Base-by-base conservation (phyloP, 164 flowering plant species). In the Tetrastigma voinierianum region DNA sequence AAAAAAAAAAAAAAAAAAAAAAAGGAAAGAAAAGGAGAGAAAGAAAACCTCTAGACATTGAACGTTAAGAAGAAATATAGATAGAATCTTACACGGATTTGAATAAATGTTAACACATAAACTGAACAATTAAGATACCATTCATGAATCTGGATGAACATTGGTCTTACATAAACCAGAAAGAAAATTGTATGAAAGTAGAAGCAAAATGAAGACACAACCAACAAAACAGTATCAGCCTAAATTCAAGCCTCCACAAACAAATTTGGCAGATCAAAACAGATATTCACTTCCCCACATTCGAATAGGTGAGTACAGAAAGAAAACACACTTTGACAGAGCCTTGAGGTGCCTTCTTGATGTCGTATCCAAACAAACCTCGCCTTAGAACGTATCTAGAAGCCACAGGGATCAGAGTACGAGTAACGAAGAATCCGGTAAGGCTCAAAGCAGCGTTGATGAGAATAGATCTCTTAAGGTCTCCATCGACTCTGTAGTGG, bases 261-360 rank as follows among this genome's bases (percentile, higher is more conserved):
- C 19, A n/a, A 19, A 17, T 9, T 53, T 14, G 7, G 19, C 10
- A 15, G 40, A 32, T 32, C 40, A 4, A 32, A 32, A 53, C 56
- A 20, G 19, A 21, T 21, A 14, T 8, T 3, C 46, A 40, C 6
- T 57, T 24, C 19, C 47, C 47, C 9, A 17, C n/a, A 15, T 32
- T 32, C 40, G 40, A 25, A 51, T 6, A 24, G 23, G 14, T 14
- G 1, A 55, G 46, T 25, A 40, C 52, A n/a, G 25, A 46, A 44
- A 59, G 40, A 40, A 53, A 51, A 70, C 21, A 94, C 98, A 94
- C 96, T 90, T 87, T 87, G 49, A 91, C 69, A 14, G 84, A 59
- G 9, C 97, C 98, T 58, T 81, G 89, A 71, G 93, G 88, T 15
- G 97, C 87, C 85, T 94, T 94, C 72, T 94, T 94, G 63, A 94